phyloP scores from a whole-genome alignment of 192 early-diverging fungal genomes.

The Thamnidium elegans region DNA sequence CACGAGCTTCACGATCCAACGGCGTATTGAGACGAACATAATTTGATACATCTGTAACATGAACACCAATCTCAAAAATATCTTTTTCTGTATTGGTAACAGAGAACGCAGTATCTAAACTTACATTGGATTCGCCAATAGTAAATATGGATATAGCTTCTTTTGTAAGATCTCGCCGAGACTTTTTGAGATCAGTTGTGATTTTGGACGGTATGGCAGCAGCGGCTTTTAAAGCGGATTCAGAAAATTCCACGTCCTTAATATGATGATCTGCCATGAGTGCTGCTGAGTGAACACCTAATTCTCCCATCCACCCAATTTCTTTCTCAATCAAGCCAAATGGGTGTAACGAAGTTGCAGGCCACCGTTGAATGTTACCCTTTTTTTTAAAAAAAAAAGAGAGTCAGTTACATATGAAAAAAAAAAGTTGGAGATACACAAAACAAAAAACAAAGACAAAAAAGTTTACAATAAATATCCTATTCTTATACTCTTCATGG shows the following conservation, averaged over 20 bases:
- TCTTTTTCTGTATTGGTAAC: slow-evolving; percentile 55
- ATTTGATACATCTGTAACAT: slow-evolving; percentile 95
- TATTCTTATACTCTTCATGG: slow-evolving; percentile 50
- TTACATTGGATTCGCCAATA: slow-evolving; percentile 66
- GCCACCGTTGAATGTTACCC: slow-evolving; percentile 66
- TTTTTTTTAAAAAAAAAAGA: neutral
- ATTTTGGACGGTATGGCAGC: slow-evolving; percentile 76
- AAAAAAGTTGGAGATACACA: neutral
- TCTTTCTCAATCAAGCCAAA: slow-evolving; percentile 63
- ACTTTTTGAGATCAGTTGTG: slow-evolving; percentile 58
- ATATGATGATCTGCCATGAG: slow-evolving; percentile 79
- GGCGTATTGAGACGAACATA: slow-evolving; percentile 88
- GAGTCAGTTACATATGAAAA: slow-evolving; percentile 12
- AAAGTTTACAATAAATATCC: slow-evolving; percentile 49
- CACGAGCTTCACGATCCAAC: slow-evolving; percentile 88
- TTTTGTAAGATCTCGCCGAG: slow-evolving; percentile 56
- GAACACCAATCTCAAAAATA: slow-evolving; percentile 64
- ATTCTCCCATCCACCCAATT: slow-evolving; percentile 74
- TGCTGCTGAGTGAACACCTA: slow-evolving; percentile 73
- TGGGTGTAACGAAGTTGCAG: slow-evolving; percentile 59
- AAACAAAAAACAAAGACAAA: neutral
- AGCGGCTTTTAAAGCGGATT: slow-evolving; percentile 67
- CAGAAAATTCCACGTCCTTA: slow-evolving; percentile 61
- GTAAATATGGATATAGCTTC: slow-evolving; percentile 39
- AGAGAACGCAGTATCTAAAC: slow-evolving; percentile 70